Base-by-base conservation (phyloP, 805 yeast species). In the Myxozyma geophila region DNA sequence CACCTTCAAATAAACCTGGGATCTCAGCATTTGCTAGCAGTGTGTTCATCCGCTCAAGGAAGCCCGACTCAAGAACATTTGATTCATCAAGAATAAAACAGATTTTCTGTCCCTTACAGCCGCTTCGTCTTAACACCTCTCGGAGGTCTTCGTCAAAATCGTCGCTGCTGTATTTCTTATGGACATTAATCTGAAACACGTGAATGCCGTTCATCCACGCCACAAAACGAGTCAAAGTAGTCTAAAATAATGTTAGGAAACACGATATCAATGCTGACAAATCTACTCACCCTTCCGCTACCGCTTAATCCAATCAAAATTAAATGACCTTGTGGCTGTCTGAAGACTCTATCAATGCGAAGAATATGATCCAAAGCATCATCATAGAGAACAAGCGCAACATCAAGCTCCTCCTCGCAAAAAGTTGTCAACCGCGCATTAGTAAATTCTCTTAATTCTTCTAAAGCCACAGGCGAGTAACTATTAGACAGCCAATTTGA, bases 21-120 rank as follows among this genome's bases (percentile, higher is more conserved):
- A 92, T 82, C 71, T 93, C 98, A 0, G 96, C 89, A 74, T 93
- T 93, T 0, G 98, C 97, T 44, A 93, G 80, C n/a, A 93, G 77
- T 0, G 96, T 90, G 70, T 93, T 93, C 95, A 93, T 91, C 65
- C 96, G 79, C 74, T 93, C 98, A 37, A 93, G 75, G 71, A 92
- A 93, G 0, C 95, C 80, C 0, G 96, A 80, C 40, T 90, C 92
- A 48, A 86, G 70, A 56, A 92, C 84, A 36, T 87, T 84, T 0
- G 96, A 85, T 70, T 93, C 97, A 69, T 91, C 96, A 19, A 93
- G 81, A 21, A 92, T 78, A 60, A 90, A 84, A 67, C 96, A 89
- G 0, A 86, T 74, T 58, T 80, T 82, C 68, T 87, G 87, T 6
- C 88, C 90, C 1, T 80, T 75, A 15, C 82, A 75, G 47, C 86